Evolutionary conservation across 305 asterid species (phyloP).

Genomic region (Fraxinus albicans): DNA sequence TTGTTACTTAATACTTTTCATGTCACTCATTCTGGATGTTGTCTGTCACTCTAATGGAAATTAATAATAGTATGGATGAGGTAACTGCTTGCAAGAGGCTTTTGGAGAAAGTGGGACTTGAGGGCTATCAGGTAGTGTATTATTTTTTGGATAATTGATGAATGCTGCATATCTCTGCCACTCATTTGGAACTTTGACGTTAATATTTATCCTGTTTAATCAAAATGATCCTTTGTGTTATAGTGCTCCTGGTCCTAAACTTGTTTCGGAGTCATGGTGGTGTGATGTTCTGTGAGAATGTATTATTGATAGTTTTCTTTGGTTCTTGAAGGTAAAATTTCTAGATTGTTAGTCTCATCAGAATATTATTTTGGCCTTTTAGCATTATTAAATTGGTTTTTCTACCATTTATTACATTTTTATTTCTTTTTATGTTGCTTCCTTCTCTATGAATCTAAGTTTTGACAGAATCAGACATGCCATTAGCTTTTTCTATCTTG

Average conservation of each 20-base stretch:
- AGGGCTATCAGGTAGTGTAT: slow-evolving; percentile 85
- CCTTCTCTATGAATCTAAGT: not conserved
- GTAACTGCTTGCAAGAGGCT: slow-evolving; percentile 90
- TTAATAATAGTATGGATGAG: slow-evolving; percentile 74
- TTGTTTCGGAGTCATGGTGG: not conserved
- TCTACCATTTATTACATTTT: not conserved
- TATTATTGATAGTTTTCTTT: not conserved
- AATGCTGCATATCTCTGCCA: not conserved
- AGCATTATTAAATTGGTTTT: not conserved
- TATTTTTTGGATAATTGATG: not conserved
- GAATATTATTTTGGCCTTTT: not conserved
- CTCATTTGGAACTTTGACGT: not conserved
- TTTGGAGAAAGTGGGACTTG: slow-evolving; percentile 87
- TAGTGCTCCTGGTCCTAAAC: not conserved
- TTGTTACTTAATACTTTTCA: slow-evolving; percentile 10
- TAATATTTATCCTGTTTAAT: not conserved
- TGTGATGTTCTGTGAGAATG: not conserved
- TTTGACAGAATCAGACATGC: not conserved
- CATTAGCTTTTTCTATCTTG: not conserved
- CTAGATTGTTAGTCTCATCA: not conserved
- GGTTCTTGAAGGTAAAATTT: not conserved
- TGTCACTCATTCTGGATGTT: slow-evolving; percentile 15
- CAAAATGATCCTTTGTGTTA: not conserved
- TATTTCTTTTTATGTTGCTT: not conserved
- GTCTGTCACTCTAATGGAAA: slow-evolving; percentile 22